A percentile compares a stretch with the other conserved stretches of the same genome.
Conservation (phyloP, 176 grass and related monocot species). For the Ensete ventricosum region DNA sequence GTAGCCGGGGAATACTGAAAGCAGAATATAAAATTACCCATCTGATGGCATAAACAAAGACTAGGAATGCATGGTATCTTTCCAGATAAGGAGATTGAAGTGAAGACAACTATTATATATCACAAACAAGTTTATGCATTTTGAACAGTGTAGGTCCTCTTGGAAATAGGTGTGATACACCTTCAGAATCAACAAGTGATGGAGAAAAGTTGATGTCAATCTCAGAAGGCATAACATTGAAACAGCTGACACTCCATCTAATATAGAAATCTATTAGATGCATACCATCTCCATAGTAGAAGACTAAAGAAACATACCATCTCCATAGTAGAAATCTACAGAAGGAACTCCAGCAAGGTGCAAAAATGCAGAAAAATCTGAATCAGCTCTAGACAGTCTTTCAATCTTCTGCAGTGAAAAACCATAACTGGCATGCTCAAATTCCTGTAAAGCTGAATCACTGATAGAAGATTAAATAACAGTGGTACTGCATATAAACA, state of each 20-base stretch:
- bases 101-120: no score
- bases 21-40: slow-evolving; percentile 17
- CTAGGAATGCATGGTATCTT: neutral
- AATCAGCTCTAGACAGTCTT: slow-evolving; percentile 92
- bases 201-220: no score
- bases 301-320: slow-evolving; percentile 40
- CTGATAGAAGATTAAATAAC: no score
- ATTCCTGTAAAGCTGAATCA: neutral
- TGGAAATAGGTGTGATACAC: neutral
- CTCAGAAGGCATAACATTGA: no score
- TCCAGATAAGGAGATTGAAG: neutral
- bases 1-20: slow-evolving; percentile 86
- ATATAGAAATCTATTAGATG: neutral
- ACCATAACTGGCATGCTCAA: neutral
- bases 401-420: slow-evolving; percentile 55
- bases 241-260: neutral
- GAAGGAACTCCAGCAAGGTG: slow-evolving; percentile 86
- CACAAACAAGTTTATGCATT: neutral
- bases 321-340: slow-evolving; percentile 86
- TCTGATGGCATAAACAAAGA: neutral
- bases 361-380: slow-evolving; percentile 80
- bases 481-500: neutral
- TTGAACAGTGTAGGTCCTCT: neutral
- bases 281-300: neutral
- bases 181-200: no score